These are phyloP conservation scores for Rhynchospora tenuis DNA, from an alignment of 176 grass and related monocot species.

Conservation along the genomic window DNA sequence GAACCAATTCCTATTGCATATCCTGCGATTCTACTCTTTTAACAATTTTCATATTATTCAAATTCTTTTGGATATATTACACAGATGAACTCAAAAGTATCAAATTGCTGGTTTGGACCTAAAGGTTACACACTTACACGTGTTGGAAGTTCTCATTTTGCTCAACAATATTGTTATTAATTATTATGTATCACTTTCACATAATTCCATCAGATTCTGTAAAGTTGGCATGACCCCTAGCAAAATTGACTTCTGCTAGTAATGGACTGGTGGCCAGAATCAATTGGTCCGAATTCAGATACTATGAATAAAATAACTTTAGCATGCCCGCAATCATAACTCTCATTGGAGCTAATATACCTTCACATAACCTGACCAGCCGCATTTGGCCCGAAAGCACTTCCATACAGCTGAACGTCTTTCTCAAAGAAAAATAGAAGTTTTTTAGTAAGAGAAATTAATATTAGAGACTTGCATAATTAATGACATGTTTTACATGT, in stretches of 20 bases:
- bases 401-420: slow-evolving; percentile 49
- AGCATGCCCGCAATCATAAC: not conserved
- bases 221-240: not conserved
- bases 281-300: not conserved
- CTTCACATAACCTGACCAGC: slow-evolving; percentile 51
- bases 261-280: not conserved
- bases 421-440: slow-evolving; percentile 26
- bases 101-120: not conserved
- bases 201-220: not conserved
- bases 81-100: not conserved
- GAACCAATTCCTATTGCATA: not conserved
- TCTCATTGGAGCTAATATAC: slow-evolving; percentile 29
- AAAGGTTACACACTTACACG: not conserved
- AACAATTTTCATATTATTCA: not conserved
- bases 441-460: not conserved
- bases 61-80: not conserved
- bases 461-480: not conserved
- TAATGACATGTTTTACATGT: slow-evolving; percentile 10
- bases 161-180: slow-evolving; percentile 5
- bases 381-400: slow-evolving; percentile 80
- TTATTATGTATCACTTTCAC: slow-evolving; percentile 8
- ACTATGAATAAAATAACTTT: not conserved
- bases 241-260: not conserved
- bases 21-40: not conserved
- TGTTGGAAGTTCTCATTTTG: not conserved